Evolutionary conservation across 1,284 basidiomycete genomes (phyloP), one percentile per base, ranked within the genome.

Genomic region (Trametes sp.): DNA sequence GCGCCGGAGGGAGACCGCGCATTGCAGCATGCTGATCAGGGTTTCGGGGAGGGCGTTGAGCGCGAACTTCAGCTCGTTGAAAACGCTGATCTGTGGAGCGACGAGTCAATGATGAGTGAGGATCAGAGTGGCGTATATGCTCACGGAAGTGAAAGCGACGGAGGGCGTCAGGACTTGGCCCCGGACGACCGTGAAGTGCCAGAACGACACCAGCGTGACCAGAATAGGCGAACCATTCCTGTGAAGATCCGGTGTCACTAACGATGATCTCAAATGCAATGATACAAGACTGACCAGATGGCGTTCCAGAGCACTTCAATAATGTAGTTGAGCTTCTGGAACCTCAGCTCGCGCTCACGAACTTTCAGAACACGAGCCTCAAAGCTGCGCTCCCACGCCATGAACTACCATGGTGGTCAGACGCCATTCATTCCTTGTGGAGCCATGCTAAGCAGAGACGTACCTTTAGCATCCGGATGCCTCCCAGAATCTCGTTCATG

Each of bases 361-460:
- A 96, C 82, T 55, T 84, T 87, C 59, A 92, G 75, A 9, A 97
- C 88, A 9, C 85, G 83, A 33, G 82, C 81, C 77, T 97, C 94
- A 71, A 97, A 97, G 70, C 88, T 93, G 23, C 93, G 87, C 77
- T 98, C 96, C 95, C 95, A 96, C 11, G 93, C 94, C 93, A 96
- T 96, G 76, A 49, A 96, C 87, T 92, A 64, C 21, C 4, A 2
- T n/a, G 4, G 23, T 49, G 26, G 31, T 54, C 24, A 42, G 52
- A 16, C n/a, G n/a, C n/a, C 24, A 48, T 38, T 9, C 1, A 4
- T 35, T 24, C 8, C 8, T 24, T 11, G 26, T 2, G 5, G 2
- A 3, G 1, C 7, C 14, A 7, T 1, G 8, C 16, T 14, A n/a
- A n/a, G n/a, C 0, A 2, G 10, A 8, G 1, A 41, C 63, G 11